A percentile compares a stretch with the other conserved stretches of the same genome.
These are phyloP conservation scores for Venturiaceae sp. DNA, from an alignment of 2,329 filamentous ascomycete species.

Conservation along the genomic window DNA sequence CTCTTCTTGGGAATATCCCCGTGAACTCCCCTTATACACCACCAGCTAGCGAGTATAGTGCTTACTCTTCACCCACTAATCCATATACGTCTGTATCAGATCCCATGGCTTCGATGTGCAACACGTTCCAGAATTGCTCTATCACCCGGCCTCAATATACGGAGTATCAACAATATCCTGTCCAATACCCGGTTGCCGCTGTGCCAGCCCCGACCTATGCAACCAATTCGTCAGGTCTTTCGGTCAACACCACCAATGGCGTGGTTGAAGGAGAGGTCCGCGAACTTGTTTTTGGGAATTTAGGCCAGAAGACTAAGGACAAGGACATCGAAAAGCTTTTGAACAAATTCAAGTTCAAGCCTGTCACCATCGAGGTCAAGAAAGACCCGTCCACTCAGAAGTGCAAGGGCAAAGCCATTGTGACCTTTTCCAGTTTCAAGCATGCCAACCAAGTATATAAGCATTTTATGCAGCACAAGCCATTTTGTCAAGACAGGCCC, in stretches of 20 bases:
- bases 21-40: neutral
- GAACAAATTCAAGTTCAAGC: neutral
- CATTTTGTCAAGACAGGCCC: neutral
- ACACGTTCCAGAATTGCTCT: neutral
- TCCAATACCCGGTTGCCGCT: neutral
- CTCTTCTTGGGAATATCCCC: neutral
- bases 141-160: neutral
- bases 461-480: neutral
- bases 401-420: neutral
- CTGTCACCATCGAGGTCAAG: neutral
- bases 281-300: conserved; percentile 23
- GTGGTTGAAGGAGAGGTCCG: conserved; percentile 25
- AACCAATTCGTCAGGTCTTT: conserved; percentile 20
- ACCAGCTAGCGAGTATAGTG: neutral
- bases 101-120: neutral
- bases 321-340: neutral
- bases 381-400: neutral
- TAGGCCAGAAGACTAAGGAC: neutral
- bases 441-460: neutral
- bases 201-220: conserved; percentile 18
- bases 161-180: neutral
- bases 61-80: neutral
- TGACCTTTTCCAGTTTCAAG: neutral
- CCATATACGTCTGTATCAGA: neutral
- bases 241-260: conserved; percentile 26